Evolutionary conservation across 83 land plant species (phyloP).

Genomic region (Larix sibirica): DNA sequence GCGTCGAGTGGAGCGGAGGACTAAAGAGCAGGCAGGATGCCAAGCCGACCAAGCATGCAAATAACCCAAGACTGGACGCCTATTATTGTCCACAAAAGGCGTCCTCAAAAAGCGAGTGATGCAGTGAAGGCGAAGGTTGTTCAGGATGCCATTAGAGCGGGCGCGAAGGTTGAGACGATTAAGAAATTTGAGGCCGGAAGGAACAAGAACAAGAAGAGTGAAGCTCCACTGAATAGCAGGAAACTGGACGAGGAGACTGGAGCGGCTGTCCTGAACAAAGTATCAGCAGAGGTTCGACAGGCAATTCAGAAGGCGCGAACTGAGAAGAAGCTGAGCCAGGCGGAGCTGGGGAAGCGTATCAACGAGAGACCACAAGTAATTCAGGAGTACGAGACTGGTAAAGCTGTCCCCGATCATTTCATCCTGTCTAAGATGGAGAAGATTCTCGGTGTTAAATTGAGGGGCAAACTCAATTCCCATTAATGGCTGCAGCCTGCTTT

Average conservation of each 20-base stretch:
- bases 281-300: constrained; percentile 34
- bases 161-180: constrained; percentile 50
- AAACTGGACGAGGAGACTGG: constrained; percentile 67
- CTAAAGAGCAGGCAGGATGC: constrained; percentile 26
- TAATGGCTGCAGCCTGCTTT: no score
- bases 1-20: no score
- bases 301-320: constrained; percentile 49
- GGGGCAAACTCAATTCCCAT: constrained; percentile 18
- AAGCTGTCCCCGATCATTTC: constrained; percentile 29
- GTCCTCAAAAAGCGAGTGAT: constrained; percentile 35
- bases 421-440: constrained; percentile 48
- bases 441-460: constrained; percentile 50
- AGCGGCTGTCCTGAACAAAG: constrained; percentile 34
- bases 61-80: constrained; percentile 72
- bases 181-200: constrained; percentile 57
- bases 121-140: constrained; percentile 61
- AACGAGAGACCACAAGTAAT: constrained; percentile 37
- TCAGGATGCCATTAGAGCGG: constrained; percentile 52
- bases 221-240: constrained; percentile 37
- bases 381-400: constrained; percentile 34
- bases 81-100: constrained; percentile 47
- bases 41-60: constrained; percentile 29
- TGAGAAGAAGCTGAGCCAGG: constrained; percentile 60
- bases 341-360: constrained; percentile 37
- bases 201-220: constrained; percentile 37